Conservation (phyloP, 1,284 basidiomycete genomes). For the Austroboletus novae-zelandiae region DNA sequence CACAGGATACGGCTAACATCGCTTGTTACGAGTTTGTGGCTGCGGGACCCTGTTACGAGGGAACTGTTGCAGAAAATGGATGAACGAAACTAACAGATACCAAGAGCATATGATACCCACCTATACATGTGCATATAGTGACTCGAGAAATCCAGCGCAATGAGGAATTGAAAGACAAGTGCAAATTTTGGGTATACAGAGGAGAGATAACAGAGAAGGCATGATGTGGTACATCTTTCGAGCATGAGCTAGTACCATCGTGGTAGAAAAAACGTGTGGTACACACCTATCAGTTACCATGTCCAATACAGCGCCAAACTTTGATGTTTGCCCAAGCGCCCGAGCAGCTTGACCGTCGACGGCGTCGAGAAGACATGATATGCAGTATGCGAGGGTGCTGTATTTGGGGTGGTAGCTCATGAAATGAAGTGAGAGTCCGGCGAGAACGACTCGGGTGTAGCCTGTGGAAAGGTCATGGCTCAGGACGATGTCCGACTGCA, state of each 20-base stretch:
- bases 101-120: slow-evolving; percentile 41
- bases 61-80: slow-evolving; percentile 54
- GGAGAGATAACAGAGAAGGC: slow-evolving; percentile 91
- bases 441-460: slow-evolving; percentile 89
- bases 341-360: slow-evolving; percentile 96
- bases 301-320: slow-evolving; percentile 97
- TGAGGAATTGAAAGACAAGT: slow-evolving; percentile 90
- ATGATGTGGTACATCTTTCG: slow-evolving; percentile 90
- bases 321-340: slow-evolving; percentile 84
- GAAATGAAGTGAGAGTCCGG: slow-evolving; percentile 86
- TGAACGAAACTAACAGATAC: slow-evolving; percentile 3
- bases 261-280: not conserved
- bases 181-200: slow-evolving; percentile 85
- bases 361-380: slow-evolving; percentile 95
- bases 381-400: slow-evolving; percentile 86
- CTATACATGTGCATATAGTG: slow-evolving; percentile 99
- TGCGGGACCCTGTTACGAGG: slow-evolving; percentile 86
- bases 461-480: slow-evolving; percentile 45
- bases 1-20: slow-evolving; percentile 91
- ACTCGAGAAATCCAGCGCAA: slow-evolving; percentile 95
- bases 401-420: slow-evolving; percentile 95
- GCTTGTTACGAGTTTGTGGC: slow-evolving; percentile 89
- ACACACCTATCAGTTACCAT: slow-evolving; percentile 98
- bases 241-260: not conserved
- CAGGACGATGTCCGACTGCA: not conserved